Percentiles rank a stretch among this genome's conserved stretches.
Evolutionary conservation across 2,329 filamentous ascomycete species (phyloP).

Genomic region (Ambrosiella beaveri): DNA sequence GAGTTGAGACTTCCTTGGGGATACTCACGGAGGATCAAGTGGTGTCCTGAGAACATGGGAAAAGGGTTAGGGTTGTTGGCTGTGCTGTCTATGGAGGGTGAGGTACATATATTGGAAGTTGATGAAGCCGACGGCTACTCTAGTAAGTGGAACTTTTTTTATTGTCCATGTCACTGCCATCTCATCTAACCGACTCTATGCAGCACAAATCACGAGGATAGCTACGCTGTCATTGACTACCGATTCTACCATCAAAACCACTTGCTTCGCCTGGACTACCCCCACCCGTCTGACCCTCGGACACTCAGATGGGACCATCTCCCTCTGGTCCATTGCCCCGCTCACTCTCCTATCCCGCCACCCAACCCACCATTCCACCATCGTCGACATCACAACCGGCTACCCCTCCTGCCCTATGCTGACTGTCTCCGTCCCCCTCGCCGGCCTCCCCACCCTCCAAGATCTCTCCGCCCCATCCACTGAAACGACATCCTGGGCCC

Average conservation of each 20-base stretch:
- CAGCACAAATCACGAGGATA: conserved; percentile 27
- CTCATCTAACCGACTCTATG: conserved; percentile 15
- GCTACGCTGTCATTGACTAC: conserved; percentile 27
- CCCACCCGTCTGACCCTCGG: conserved; percentile 37
- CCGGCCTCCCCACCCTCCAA: conserved; percentile 34
- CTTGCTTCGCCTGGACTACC: conserved; percentile 37
- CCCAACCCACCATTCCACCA: conserved; percentile 33
- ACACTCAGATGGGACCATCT: conserved; percentile 38
- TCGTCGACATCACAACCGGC: conserved; percentile 37
- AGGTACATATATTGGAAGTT: conserved; percentile 30
- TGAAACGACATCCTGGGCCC: conserved; percentile 36
- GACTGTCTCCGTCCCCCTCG: conserved; percentile 36
- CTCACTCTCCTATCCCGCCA: conserved; percentile 31
- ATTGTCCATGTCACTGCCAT: background rate
- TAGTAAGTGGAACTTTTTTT: background rate
- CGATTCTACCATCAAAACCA: conserved; percentile 32
- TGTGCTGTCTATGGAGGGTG: conserved; percentile 35
- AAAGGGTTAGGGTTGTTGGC: conserved; percentile 25
- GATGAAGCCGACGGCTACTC: conserved; percentile 18
- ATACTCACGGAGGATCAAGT: conserved; percentile 31
- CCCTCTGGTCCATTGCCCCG: conserved; percentile 38
- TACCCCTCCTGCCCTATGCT: conserved; percentile 40
- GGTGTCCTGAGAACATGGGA: conserved; percentile 30
- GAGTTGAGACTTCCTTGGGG: conserved; percentile 35
- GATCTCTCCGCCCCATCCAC: conserved; percentile 35